Conservation (phyloP, 2,329 filamentous ascomycete genomes). For the Colletotrichum siamense region DNA sequence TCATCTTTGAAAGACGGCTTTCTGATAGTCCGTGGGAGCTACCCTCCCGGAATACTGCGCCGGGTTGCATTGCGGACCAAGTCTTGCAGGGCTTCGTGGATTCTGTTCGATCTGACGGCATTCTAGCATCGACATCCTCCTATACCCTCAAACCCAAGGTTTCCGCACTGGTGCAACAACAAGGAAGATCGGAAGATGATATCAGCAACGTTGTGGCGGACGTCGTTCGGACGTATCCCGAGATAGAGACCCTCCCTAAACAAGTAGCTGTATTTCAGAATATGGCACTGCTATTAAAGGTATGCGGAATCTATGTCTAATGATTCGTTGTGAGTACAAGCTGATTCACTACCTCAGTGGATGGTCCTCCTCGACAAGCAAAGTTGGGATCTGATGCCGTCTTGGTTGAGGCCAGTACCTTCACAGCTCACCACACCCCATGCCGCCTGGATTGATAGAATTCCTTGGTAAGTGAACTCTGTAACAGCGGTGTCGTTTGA, state of each 20-base stretch:
- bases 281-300: background rate
- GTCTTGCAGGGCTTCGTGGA: background rate
- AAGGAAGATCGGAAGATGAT: slow-evolving; percentile 28
- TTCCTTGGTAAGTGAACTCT: slow-evolving; percentile 28
- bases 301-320: background rate
- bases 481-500: background rate
- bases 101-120: background rate
- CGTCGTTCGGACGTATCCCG: slow-evolving; percentile 32
- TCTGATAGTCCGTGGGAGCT: background rate
- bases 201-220: slow-evolving; percentile 37
- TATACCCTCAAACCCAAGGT: slow-evolving; percentile 25
- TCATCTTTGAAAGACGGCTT: background rate
- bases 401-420: slow-evolving; percentile 32
- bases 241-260: slow-evolving; percentile 34
- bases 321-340: slow-evolving; percentile 24
- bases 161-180: slow-evolving; percentile 28
- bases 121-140: background rate
- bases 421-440: slow-evolving; percentile 31
- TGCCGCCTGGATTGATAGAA: slow-evolving; percentile 35
- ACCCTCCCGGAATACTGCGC: background rate
- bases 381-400: slow-evolving; percentile 33
- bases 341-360: slow-evolving; percentile 27
- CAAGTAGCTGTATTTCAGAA: slow-evolving; percentile 34
- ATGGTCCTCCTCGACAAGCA: slow-evolving; percentile 32
- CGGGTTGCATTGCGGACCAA: background rate